Conservation (phyloP, 768 basidiomycete genomes). For the Trametes meyenii region DNA sequence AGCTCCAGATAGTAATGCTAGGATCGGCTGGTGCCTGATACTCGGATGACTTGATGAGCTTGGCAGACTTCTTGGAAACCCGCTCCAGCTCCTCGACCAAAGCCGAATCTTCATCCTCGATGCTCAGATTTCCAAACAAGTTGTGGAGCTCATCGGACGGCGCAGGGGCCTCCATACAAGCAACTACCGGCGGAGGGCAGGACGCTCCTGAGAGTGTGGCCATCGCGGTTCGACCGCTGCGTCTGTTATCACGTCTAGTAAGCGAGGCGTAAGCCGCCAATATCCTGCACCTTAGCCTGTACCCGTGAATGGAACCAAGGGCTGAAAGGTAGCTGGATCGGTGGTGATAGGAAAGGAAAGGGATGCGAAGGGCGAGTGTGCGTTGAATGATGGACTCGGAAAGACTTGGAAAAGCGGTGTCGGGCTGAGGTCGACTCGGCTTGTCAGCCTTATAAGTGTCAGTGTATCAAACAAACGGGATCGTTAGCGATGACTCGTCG, state of each 20-base stretch:
- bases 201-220: slow-evolving; percentile 1
- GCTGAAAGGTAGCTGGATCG: background rate
- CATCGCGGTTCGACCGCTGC: background rate
- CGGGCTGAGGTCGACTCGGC: background rate
- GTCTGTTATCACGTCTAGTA: background rate
- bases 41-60: slow-evolving; percentile 62
- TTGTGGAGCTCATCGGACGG: slow-evolving; percentile 5
- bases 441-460: no score
- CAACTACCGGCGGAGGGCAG: background rate
- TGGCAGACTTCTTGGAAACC: slow-evolving; percentile 58
- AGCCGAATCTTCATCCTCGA: slow-evolving; percentile 49
- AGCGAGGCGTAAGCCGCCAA: no score
- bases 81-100: slow-evolving; percentile 58
- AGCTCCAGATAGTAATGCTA: slow-evolving; percentile 65
- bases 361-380: background rate
- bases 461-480: no score
- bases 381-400: slow-evolving; percentile 6
- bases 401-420: slow-evolving; percentile 1
- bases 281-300: no score
- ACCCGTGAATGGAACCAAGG: no score
- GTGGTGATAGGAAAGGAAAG: background rate
- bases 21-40: slow-evolving; percentile 63
- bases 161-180: background rate
- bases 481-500: background rate
- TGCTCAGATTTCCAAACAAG: slow-evolving; percentile 1